Percentiles rank a stretch among this genome's conserved stretches.
Conservation (phyloP, 179 eudicot species). For the Spergularia azorica region DNA sequence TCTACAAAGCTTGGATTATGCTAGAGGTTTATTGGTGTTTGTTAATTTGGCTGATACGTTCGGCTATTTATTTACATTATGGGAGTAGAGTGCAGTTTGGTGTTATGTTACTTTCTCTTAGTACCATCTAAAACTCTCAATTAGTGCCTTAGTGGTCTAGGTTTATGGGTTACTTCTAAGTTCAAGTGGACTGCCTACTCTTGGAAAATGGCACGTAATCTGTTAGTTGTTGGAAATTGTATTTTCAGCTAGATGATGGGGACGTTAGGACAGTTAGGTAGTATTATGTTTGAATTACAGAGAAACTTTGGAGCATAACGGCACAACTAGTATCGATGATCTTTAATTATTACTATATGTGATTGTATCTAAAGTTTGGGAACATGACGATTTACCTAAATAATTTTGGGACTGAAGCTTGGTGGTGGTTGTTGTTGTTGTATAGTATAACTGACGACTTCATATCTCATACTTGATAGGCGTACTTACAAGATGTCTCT, state of each 20-base stretch:
- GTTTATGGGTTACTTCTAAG: background rate
- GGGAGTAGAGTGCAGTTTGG: background rate
- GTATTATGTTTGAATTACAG: background rate
- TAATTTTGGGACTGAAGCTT: background rate
- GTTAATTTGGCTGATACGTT: background rate
- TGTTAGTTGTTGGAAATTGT: background rate
- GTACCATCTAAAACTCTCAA: too few relatives aligned
- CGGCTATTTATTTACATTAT: background rate
- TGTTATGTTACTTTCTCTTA: background rate
- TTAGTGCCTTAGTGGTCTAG: background rate
- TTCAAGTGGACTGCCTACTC: constrained; percentile 8
- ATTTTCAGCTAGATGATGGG: background rate
- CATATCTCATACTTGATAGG: background rate
- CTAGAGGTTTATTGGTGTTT: background rate
- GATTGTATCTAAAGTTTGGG: too few relatives aligned
- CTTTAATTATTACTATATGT: too few relatives aligned
- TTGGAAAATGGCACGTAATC: background rate
- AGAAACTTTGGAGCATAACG: background rate
- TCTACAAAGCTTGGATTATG: background rate
- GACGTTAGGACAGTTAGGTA: background rate
- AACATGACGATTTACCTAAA: background rate
- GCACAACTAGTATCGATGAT: too few relatives aligned
- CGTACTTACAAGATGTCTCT: background rate
- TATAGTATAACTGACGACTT: background rate
- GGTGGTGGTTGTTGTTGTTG: too few relatives aligned